Base-by-base conservation (phyloP, 2,329 filamentous ascomycete genomes). In the Cladosporium phlei region DNA sequence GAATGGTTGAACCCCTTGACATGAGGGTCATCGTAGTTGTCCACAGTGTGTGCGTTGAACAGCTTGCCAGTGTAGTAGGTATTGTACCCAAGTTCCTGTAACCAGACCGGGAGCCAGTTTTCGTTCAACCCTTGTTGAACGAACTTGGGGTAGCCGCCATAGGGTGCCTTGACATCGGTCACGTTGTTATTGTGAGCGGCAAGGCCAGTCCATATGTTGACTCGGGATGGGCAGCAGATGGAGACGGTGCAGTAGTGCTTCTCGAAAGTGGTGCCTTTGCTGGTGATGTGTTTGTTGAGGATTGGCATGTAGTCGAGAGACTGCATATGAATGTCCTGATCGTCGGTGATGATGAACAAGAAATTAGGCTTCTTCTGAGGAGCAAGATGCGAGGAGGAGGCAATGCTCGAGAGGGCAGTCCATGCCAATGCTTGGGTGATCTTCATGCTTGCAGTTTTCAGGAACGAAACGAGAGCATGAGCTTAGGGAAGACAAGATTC, bases 1-100 rank as follows among this genome's bases (percentile, higher is more conserved):
- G 75, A 78, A 6, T 70, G 72, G 10, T 72, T 83, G 70, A 79
- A 86, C 1, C 82, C 82, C 1, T 69, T 71, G 0, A 76, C 71
- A 32, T 66, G 72, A 0, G 82, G 76, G 3, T 70, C 67, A 57
- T 83, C 66, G 58, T 85, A 87, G 49, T 83, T 86, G 0, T 71
- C 57, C 2, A 77, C 69, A 0, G 69, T 77, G 42, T 86, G 82
- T 0, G 74, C 70, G 53, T 88, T 88, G 66, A 84, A 83, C 4
- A 86, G 69, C 59, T 88, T 88, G n/a, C 82, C 85, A 0, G 78
- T 79, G 55, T 87, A 88, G 57, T 85, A 86, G 0, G 83, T 86
- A 53, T 79, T 77, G 59, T 87, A 87, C 0, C 82, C 83, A 0
- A 76, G 78, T 3, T 76, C 62, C 53, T 86, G 80, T n/a, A 88